Evolutionary conservation across 2,329 filamentous ascomycete genomes (phyloP), one percentile per base, ranked within the genome.

Genomic region (Penicillium digitatum): DNA sequence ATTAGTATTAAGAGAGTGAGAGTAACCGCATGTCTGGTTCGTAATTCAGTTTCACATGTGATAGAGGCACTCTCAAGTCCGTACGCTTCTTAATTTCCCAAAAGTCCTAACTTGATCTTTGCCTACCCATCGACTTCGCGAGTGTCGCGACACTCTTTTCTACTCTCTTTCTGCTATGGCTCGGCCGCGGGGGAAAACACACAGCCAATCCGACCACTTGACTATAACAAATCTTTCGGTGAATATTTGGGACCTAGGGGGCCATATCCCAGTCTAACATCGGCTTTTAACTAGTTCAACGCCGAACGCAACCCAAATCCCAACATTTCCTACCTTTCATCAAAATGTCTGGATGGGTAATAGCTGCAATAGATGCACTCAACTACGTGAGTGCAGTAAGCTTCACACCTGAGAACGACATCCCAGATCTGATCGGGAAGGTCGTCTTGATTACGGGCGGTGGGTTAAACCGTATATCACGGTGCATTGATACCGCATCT

Each of bases 361-460:
- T 49, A 11, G 57, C 58, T 4, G 53, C 52, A 38, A 50, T 54
- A 16, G 61, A 64, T 29, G 54, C 58, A 10, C 48, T 52, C 39
- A 64, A 63, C 24, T 63, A 60, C 43, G 35, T 56, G 16, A 61
- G 61, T 8, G 62, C 62, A 32, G 61, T 67, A n/a, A 56, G 43
- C 43, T 73, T 72, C 49, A 54, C 57, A 11, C 69, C 72, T 5
- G 63, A 71, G 27, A 62, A 34, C 6, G 71, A 74, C 39, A 73
- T 75, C 26, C 63, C 64, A 6, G 62, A 71, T 48, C 57, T 75
- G 5, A 32, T 62, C 4, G 69, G 65, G 5, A 74, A 70, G 55
- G 66, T 73, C n/a, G 60, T 69, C 7, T 47, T 74, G 8, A 62
- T 74, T 14, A 74, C 71, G 9, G 72, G 72, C 32, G 72, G 71